Evolutionary conservation across 495 filamentous ascomycete genomes (phyloP).

Genomic region (Haplographium delicatum): DNA sequence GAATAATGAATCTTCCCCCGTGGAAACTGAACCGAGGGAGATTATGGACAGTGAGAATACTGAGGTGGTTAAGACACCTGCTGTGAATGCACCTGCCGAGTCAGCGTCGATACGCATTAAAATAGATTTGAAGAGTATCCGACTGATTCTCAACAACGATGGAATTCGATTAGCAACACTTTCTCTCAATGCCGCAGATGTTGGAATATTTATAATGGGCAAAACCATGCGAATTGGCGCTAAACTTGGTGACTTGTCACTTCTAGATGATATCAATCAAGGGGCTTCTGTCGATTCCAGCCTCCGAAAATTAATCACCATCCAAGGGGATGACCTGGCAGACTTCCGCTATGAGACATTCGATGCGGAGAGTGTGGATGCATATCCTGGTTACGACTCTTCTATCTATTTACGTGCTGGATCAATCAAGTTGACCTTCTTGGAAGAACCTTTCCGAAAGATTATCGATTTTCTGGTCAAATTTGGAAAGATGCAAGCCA

Average conservation of each 20-base stretch:
- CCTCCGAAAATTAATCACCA: slow-evolving; percentile 82
- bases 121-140: slow-evolving; percentile 85
- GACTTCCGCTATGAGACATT: slow-evolving; percentile 98
- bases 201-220: slow-evolving; percentile 82
- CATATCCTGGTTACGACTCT: slow-evolving; percentile 92
- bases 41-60: slow-evolving; percentile 27
- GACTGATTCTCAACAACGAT: slow-evolving; percentile 95
- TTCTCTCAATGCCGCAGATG: slow-evolving; percentile 84
- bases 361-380: slow-evolving; percentile 58
- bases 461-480: slow-evolving; percentile 97
- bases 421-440: slow-evolving; percentile 92
- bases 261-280: slow-evolving; percentile 92
- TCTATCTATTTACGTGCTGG: slow-evolving; percentile 84
- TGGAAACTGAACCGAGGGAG: slow-evolving; percentile 32
- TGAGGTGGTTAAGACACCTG: slow-evolving; percentile 17
- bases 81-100: slow-evolving; percentile 7
- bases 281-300: slow-evolving; percentile 64
- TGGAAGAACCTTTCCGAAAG: slow-evolving; percentile 95
- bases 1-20: slow-evolving; percentile 44
- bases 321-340: slow-evolving; percentile 92
- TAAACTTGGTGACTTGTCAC: slow-evolving; percentile 76
- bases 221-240: slow-evolving; percentile 80
- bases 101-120: slow-evolving; percentile 54
- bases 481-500: slow-evolving; percentile 98
- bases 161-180: slow-evolving; percentile 91